Conservation (phyloP, 306 rosid species). For the Inga laurina region DNA sequence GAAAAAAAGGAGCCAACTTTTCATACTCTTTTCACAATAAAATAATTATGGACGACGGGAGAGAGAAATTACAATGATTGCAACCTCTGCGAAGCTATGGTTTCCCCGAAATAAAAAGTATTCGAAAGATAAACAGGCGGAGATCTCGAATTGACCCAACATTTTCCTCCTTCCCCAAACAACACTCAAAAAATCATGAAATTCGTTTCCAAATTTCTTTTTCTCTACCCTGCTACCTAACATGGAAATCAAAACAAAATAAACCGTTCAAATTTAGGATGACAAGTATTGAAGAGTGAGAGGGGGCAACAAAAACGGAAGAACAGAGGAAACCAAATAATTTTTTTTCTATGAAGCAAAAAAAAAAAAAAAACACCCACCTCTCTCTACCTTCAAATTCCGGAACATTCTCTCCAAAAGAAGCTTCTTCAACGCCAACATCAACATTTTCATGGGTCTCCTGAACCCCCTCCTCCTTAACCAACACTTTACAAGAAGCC, state of each 20-base stretch:
- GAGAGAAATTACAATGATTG: background rate
- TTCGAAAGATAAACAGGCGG: background rate
- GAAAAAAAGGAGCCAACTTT: conserved; percentile 4
- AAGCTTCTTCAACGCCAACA: conserved; percentile 60
- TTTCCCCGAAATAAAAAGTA: conserved; percentile 7
- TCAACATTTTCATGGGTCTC: conserved; percentile 37
- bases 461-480: conserved; percentile 23
- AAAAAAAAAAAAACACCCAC: conserved; percentile 50
- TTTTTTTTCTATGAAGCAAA: background rate
- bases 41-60: background rate
- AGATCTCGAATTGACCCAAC: conserved; percentile 9
- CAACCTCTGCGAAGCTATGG: background rate
- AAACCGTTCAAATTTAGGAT: background rate
- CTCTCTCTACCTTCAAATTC: conserved; percentile 90
- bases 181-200: conserved; percentile 1
- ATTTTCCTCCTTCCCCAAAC: conserved; percentile 2
- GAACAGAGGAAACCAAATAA: background rate
- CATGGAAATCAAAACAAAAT: background rate
- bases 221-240: background rate
- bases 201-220: background rate
- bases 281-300: background rate
- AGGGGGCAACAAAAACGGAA: background rate
- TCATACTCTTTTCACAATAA: background rate
- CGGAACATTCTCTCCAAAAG: conserved; percentile 84
- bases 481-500: conserved; percentile 15